Evolutionary conservation across 495 filamentous ascomycete species (phyloP), one percentile per base, ranked within the genome.

Genomic region (Physcia stellaris): DNA sequence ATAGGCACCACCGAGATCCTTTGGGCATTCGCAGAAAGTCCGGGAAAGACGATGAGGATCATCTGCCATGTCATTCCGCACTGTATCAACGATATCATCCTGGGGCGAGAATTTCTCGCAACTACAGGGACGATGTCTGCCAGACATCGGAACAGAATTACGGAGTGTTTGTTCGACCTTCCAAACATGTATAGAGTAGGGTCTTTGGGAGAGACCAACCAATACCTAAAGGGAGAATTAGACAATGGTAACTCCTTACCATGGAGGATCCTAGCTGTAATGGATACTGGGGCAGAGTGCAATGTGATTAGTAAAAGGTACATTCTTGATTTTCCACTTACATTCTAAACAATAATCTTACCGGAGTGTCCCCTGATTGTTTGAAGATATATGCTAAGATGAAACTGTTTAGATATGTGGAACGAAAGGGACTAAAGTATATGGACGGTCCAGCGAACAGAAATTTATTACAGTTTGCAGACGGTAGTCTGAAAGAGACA

Each of bases 51-150:
- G 6, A 6, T 28, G 15, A 33, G 32, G n/a, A 36, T 49, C 19
- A 21, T 37, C 10, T 49, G 47, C 18, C 38, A 49, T 19, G 47
- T 49, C n/a, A 22, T 49, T 5, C 39, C 32, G 3, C 12, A 31
- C 6, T 49, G 42, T 24, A 21, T 18, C 1, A 45, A 49, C 15
- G 32, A 41, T 23, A 2, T 49, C 15, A 42, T 49, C 39, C 18
- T 46, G 0, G 42, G 47, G 6, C 38, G 26, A 10, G 15, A 9
- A 1, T 49, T 49, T 29, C 29, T 46, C 20, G 33, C 21, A 9
- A 30, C 22, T 24, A 46, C 47, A 4, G 12, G 42, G 20, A 49
- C 42, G 0, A 23, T 49, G 4, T 39, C 39, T 4, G 42, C 31
- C n/a, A n/a, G n/a, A 17, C 24, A 49, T 22, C 20, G 20, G 5